Conservation (phyloP, 176 grass and related monocot species). For the Bromus sterilis region DNA sequence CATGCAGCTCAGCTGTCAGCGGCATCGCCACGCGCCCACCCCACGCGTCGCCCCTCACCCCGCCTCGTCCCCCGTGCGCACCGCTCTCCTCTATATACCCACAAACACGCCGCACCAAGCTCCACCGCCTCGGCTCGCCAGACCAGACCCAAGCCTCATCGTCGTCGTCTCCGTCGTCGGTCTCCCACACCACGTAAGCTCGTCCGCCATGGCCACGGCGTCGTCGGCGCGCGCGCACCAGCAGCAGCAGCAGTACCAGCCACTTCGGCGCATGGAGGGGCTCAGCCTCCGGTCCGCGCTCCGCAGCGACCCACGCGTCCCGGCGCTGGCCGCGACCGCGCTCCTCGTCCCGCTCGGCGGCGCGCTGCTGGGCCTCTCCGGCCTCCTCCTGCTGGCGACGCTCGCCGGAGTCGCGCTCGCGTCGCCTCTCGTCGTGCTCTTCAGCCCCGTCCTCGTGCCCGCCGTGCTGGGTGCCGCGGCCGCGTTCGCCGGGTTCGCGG, state of each 20-base stretch:
- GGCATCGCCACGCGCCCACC: neutral
- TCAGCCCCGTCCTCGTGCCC: conserved; percentile 45
- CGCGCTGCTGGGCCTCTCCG: conserved; percentile 22
- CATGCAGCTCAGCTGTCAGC: neutral
- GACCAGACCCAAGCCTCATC: neutral
- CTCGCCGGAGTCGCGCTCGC: conserved; percentile 8
- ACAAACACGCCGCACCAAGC: neutral
- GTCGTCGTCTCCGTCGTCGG: neutral
- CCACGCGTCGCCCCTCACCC: neutral
- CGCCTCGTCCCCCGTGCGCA: neutral
- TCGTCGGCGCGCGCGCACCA: neutral
- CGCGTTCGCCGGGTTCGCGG: conserved; percentile 12
- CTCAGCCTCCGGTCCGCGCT: neutral
- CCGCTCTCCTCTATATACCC: neutral
- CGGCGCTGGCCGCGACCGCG: neutral
- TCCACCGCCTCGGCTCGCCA: neutral
- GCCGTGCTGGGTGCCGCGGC: conserved; percentile 14
- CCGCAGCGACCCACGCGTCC: neutral
- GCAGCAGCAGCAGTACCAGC: neutral
- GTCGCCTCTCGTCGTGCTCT: conserved; percentile 34
- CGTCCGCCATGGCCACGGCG: neutral
- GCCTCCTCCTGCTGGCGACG: conserved; percentile 20
- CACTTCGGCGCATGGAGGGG: conserved; percentile 13
- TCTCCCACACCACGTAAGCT: neutral
- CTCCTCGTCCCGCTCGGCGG: conserved; percentile 37